A percentile compares a stretch with the other conserved stretches of the same genome.
Evolutionary conservation across 192 early-diverging fungal genomes (phyloP).

Genomic region (Podila verticillata): DNA sequence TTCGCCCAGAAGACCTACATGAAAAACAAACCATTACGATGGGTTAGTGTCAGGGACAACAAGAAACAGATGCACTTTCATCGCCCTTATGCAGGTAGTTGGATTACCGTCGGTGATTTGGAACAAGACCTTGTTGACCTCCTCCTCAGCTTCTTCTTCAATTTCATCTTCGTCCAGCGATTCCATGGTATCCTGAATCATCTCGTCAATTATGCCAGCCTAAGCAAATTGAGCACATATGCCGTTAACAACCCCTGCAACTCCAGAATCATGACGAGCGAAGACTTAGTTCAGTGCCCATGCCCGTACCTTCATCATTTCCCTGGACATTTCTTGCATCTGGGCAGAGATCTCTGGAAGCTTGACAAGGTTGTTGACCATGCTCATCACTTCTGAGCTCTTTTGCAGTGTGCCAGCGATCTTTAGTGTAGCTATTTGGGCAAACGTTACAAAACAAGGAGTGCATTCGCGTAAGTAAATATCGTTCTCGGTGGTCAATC

Average conservation of each 20-base stretch:
- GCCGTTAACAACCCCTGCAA: not conserved
- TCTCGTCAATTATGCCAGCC: constrained; percentile 97
- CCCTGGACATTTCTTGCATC: constrained; percentile 93
- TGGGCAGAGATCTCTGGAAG: constrained; percentile 84
- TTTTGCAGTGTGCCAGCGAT: constrained; percentile 89
- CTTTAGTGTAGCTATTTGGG: constrained; percentile 78
- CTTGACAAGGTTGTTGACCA: constrained; percentile 88
- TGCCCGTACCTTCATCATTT: constrained; percentile 90
- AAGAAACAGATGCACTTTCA: constrained; percentile 2
- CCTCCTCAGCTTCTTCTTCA: constrained; percentile 94
- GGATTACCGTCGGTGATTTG: constrained; percentile 90
- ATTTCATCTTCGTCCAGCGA: constrained; percentile 87
- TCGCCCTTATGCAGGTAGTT: too few species aligned
- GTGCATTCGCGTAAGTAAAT: not conserved
- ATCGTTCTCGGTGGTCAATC: not conserved
- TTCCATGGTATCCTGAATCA: constrained; percentile 92
- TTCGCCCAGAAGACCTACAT: constrained; percentile 23
- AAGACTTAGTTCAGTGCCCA: too few species aligned
- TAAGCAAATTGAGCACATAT: constrained; percentile 28
- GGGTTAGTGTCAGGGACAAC: not conserved
- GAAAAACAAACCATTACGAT: constrained; percentile 1
- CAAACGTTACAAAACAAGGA: not conserved
- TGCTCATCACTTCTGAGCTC: constrained; percentile 89
- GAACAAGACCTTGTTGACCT: constrained; percentile 91
- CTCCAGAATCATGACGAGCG: not conserved